Percentiles rank a stretch among this genome's conserved stretches.
phyloP scores from a whole-genome alignment of 163 green algal genomes.

The Chlorella variabilis region DNA sequence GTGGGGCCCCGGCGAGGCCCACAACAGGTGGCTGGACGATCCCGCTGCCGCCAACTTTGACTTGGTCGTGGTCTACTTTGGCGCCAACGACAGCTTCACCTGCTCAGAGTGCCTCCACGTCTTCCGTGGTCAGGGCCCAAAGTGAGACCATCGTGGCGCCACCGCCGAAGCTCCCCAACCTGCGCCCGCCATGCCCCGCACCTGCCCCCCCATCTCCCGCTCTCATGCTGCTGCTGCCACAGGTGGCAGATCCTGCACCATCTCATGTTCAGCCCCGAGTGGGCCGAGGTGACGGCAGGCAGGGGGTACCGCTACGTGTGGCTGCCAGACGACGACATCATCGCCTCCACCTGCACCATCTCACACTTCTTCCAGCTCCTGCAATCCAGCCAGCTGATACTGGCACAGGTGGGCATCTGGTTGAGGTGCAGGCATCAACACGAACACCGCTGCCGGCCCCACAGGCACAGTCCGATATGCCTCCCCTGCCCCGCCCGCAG shows the following conservation, averaged over 20 bases:
- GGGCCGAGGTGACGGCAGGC: neutral
- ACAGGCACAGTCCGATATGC: no score
- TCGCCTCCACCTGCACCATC: neutral
- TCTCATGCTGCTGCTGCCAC: neutral
- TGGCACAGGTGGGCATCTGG: constrained; percentile 10
- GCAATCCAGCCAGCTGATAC: neutral
- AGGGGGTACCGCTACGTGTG: neutral
- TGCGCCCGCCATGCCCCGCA: no score
- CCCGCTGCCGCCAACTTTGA: neutral
- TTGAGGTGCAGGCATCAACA: no score
- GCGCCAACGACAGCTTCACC: neutral
- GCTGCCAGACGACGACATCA: constrained; percentile 13
- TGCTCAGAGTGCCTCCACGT: constrained; percentile 3
- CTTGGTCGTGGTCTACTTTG: neutral
- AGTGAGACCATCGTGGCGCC: neutral
- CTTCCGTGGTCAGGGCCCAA: neutral
- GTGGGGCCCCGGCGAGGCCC: neutral
- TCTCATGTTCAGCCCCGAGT: neutral
- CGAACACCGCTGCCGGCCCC: neutral
- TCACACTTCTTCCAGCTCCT: neutral
- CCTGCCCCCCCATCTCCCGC: no score
- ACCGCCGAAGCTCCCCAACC: neutral
- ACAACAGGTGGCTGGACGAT: constrained; percentile 13
- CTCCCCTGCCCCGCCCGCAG: no score
- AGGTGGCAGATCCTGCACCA: constrained; percentile 6